Evolutionary conservation across 1,139 yeast genomes (phyloP), one percentile per base, ranked within the genome.

Genomic region (Candida sp.): DNA sequence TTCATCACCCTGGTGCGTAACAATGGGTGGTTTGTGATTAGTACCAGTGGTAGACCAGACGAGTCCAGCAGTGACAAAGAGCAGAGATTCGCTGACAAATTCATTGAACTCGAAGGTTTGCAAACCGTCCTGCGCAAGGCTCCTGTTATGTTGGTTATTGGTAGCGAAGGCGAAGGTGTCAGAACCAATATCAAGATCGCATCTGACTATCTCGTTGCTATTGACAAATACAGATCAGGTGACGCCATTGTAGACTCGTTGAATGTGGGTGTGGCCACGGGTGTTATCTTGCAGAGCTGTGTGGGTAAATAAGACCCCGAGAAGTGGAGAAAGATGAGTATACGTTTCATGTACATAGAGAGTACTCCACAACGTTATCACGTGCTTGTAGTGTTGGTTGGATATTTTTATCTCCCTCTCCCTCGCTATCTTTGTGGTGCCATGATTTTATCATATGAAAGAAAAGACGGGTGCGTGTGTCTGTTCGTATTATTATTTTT

Each of bases 201-300:
- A 55, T 84, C 93, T 49, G 91, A 90, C 57, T 85, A 75, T 61
- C 72, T 81, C 49, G 93, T 85, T 7, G 80, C 83, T 26, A 74
- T 90, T 62, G 57, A 66, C 7, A 69, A 69, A 33, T 69, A 70
- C 30, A 58, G 77, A 41, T 73, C 67, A 5, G 42, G 48, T 46
- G 77, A 74, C 49, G 61, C 61, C 2, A 69, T 83, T 12, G 86
- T 92, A 35, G 97, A 91, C 63, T 89, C 96, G 25, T 73, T 92
- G 59, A 92, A 92, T 64, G 98, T 90, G 37, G 89, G 96, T 63
- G 97, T 92, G 4, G 97, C 98, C 0, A 81, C 93, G 2, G 96
- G 93, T 1, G 63, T 91, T 34, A 63, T 90, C 48, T 68, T 90
- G 8, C 53, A 51, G 51, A 54, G 43, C 32, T 54, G 53, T 30